These are phyloP conservation scores for Termitomyces sp. DNA, from an alignment of 768 basidiomycete species.

Conservation along the genomic window DNA sequence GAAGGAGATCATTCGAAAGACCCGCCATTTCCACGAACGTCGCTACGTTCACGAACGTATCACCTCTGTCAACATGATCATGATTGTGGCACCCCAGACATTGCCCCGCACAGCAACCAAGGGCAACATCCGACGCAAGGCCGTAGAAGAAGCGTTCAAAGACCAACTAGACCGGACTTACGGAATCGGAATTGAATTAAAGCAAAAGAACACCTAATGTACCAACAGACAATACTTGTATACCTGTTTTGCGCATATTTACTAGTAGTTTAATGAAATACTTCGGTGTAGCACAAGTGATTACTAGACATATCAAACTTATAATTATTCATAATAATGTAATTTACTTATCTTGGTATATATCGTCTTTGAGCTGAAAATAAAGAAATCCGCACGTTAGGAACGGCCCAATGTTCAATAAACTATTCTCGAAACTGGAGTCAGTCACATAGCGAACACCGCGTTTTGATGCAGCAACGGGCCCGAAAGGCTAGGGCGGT, in stretches of 20 bases:
- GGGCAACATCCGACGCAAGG: conserved; percentile 74
- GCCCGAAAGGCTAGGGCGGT: too few species aligned
- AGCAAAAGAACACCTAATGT: not conserved
- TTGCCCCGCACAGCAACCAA: conserved; percentile 77
- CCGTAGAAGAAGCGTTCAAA: conserved; percentile 66
- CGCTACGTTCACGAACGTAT: conserved; percentile 80
- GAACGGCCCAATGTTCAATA: not conserved
- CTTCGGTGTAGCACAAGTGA: not conserved
- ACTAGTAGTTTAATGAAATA: not conserved
- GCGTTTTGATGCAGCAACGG: not conserved
- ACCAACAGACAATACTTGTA: not conserved
- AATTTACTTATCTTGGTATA: not conserved
- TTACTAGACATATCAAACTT: not conserved
- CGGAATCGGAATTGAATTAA: conserved; percentile 10
- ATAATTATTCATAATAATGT: too few species aligned
- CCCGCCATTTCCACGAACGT: conserved; percentile 66
- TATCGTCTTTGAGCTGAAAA: not conserved
- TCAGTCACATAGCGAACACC: not conserved
- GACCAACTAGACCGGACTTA: conserved; percentile 58
- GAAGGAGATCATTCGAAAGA: conserved; percentile 69
- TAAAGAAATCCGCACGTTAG: not conserved
- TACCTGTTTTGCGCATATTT: not conserved
- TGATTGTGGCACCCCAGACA: conserved; percentile 58
- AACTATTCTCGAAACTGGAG: not conserved
- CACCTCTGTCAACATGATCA: conserved; percentile 56